phyloP scores from a whole-genome alignment of 768 basidiomycete genomes.

The Podaxis rugospora region DNA sequence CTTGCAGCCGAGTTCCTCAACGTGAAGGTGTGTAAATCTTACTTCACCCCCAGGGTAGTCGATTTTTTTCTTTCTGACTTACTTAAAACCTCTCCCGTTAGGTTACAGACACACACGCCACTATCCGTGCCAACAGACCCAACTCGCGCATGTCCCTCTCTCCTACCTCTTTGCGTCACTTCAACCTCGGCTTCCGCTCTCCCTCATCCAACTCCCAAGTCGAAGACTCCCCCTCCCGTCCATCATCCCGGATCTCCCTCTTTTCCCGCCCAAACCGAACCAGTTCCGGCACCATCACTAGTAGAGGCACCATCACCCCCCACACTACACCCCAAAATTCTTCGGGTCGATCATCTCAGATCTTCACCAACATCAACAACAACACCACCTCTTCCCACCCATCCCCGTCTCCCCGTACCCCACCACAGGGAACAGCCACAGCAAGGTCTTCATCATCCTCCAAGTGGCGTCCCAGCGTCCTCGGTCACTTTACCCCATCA shows the following conservation, averaged over 20 bases:
- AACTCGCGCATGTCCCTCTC: slow-evolving; percentile 30
- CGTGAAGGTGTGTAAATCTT: slow-evolving; percentile 1
- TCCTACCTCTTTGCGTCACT: slow-evolving; percentile 36
- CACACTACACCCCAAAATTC: slow-evolving; percentile 15
- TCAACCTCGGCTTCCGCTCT: slow-evolving; percentile 41
- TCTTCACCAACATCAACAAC: slow-evolving; percentile 12
- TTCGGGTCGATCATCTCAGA: neutral
- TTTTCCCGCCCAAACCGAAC: slow-evolving; percentile 36
- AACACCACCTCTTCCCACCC: slow-evolving; percentile 50
- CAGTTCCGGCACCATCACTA: slow-evolving; percentile 24
- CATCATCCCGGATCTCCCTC: slow-evolving; percentile 39
- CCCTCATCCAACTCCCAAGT: slow-evolving; percentile 31
- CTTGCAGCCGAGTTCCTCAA: slow-evolving; percentile 2
- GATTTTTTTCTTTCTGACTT: neutral
- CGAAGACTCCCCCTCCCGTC: slow-evolving; percentile 27
- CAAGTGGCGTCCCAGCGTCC: slow-evolving; percentile 61
- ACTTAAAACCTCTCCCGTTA: slow-evolving; percentile 13
- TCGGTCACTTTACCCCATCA: slow-evolving; percentile 56
- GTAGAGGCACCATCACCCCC: slow-evolving; percentile 19
- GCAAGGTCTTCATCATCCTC: slow-evolving; percentile 24
- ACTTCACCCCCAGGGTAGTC: neutral
- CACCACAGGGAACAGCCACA: slow-evolving; percentile 11
- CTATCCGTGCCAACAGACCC: slow-evolving; percentile 26
- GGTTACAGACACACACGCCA: slow-evolving; percentile 30
- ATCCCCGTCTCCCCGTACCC: slow-evolving; percentile 33